Conservation (phyloP, 73 alveolate species). For the Paramecium octaurelia region DNA sequence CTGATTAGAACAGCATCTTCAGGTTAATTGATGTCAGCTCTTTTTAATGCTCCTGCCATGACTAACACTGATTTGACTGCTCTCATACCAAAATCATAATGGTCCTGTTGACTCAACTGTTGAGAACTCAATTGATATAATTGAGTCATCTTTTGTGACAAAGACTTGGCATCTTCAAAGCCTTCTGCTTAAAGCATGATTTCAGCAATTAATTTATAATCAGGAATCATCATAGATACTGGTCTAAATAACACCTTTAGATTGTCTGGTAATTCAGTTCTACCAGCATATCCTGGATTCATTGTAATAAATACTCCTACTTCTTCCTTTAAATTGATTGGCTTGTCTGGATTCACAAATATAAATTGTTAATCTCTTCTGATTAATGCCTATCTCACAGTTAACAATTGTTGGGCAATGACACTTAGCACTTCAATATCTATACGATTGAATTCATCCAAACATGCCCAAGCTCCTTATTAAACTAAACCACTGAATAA, state of each 20-base stretch:
- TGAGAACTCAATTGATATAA: slow-evolving; percentile 88
- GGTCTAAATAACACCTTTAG: slow-evolving; percentile 99
- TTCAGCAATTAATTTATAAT: slow-evolving; percentile 99
- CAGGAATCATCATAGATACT: slow-evolving; percentile 99
- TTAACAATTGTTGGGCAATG: slow-evolving; percentile 93
- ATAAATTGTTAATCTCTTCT: slow-evolving; percentile 65
- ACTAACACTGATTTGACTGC: slow-evolving; percentile 98
- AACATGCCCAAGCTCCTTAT: slow-evolving; percentile 99
- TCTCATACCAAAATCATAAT: slow-evolving; percentile 99
- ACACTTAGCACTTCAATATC: slow-evolving; percentile 99
- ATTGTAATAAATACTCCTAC: slow-evolving; percentile 98
- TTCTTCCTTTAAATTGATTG: slow-evolving; percentile 79
- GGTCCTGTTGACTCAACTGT: slow-evolving; percentile 96
- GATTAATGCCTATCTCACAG: slow-evolving; percentile 87
- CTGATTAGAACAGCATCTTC: slow-evolving; percentile 99
- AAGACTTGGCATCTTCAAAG: slow-evolving; percentile 94
- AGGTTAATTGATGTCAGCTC: slow-evolving; percentile 89
- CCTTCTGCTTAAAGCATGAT: slow-evolving; percentile 99
- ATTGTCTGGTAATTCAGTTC: slow-evolving; percentile 99
- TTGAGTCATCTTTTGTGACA: slow-evolving; percentile 96
- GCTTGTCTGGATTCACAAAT: slow-evolving; percentile 70
- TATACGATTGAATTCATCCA: slow-evolving; percentile 99
- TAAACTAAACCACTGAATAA: slow-evolving; percentile 97
- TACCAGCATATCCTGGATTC: slow-evolving; percentile 99
- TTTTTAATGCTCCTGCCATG: slow-evolving; percentile 99